Conservation (phyloP, 2,329 filamentous ascomycete species). For the Sclerotinia sclerotiorum region DNA sequence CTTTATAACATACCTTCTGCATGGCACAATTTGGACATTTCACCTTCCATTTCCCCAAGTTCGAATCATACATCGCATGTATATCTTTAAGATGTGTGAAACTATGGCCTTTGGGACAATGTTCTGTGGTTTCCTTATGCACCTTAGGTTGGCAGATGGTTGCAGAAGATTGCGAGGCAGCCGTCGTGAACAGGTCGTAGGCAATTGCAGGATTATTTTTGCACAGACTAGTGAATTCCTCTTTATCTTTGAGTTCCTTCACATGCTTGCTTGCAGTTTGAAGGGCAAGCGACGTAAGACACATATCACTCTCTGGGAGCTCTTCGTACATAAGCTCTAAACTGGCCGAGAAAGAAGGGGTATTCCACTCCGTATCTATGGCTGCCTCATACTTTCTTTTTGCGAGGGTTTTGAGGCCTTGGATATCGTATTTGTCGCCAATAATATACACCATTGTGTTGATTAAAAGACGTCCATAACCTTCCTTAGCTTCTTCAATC, state of each 20-base stretch:
- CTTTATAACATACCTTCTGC: neutral
- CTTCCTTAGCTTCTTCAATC: neutral
- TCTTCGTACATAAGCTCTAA: conserved; percentile 16
- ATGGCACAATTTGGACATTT: neutral
- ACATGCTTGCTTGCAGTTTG: conserved; percentile 3
- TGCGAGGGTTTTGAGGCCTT: conserved; percentile 17
- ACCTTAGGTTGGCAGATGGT: neutral
- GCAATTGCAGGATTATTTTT: conserved; percentile 14
- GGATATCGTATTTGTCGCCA: conserved; percentile 26
- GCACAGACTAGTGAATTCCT: conserved; percentile 21
- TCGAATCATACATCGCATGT: neutral
- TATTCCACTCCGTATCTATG: conserved; percentile 4
- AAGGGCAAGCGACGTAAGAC: conserved; percentile 15
- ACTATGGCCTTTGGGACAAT: conserved; percentile 2
- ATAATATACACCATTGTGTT: conserved; percentile 24
- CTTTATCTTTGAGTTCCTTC: neutral
- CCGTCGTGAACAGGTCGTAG: conserved; percentile 9
- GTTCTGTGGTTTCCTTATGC: neutral
- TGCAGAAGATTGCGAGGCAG: neutral
- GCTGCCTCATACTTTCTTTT: conserved; percentile 21
- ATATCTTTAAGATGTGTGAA: conserved; percentile 1
- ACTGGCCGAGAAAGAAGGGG: conserved; percentile 1
- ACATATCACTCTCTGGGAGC: conserved; percentile 14
- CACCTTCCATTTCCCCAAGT: neutral
- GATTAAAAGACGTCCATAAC: neutral